Evolutionary conservation across 2,329 filamentous ascomycete genomes (phyloP).

Genomic region (Clarireedia paspali): DNA sequence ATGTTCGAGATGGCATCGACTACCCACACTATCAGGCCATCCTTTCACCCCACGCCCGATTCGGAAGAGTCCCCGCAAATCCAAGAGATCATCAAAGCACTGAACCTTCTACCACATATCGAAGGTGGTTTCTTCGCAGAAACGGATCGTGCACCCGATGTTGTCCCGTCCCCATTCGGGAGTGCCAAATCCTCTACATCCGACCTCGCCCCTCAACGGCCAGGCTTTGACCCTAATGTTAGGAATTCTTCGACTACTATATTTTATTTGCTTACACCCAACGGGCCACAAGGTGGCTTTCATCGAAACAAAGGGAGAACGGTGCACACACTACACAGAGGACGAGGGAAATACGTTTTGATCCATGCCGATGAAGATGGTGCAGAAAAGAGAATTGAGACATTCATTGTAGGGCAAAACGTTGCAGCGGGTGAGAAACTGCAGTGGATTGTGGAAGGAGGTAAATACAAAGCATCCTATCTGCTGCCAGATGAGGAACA

Average conservation of each 20-base stretch:
- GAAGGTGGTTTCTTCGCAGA: conserved; percentile 59
- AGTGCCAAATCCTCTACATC: conserved; percentile 31
- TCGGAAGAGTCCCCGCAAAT: conserved; percentile 29
- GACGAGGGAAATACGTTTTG: conserved; percentile 55
- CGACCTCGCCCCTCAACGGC: conserved; percentile 31
- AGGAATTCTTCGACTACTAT: conserved; percentile 54
- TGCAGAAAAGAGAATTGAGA: conserved; percentile 45
- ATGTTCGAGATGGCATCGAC: neutral
- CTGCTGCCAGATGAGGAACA: conserved; percentile 40
- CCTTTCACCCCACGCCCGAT: conserved; percentile 20
- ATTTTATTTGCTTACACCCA: conserved; percentile 55
- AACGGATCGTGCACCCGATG: conserved; percentile 46
- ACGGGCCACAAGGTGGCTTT: conserved; percentile 48
- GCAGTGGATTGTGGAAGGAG: conserved; percentile 64
- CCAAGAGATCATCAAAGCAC: conserved; percentile 33
- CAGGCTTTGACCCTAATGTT: conserved; percentile 33
- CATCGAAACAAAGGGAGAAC: conserved; percentile 56
- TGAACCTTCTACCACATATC: conserved; percentile 46
- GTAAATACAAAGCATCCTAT: conserved; percentile 58
- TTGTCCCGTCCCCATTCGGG: conserved; percentile 49
- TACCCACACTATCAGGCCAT: conserved; percentile 16
- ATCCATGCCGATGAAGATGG: conserved; percentile 47
- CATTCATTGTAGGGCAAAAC: conserved; percentile 54
- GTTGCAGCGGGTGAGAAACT: conserved; percentile 50
- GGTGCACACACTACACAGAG: conserved; percentile 57